A percentile compares a stretch with the other conserved stretches of the same genome.
These are phyloP conservation scores for Thraustochytrium sp. DNA, from an alignment of 352 stramenopile genomes.

Conservation along the genomic window DNA sequence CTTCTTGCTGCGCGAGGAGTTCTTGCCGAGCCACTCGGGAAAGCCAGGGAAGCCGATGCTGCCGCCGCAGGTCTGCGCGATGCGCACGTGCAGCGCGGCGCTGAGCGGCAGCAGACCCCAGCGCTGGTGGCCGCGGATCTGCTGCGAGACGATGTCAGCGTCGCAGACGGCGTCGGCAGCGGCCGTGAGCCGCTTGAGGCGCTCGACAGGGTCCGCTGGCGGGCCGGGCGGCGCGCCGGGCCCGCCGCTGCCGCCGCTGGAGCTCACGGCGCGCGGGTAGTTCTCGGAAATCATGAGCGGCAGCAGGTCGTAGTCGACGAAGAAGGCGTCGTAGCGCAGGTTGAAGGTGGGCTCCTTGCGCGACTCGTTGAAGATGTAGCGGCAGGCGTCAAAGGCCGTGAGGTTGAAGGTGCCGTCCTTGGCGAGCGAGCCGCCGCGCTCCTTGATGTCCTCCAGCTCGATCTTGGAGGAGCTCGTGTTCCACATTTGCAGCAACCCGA, in stretches of 20 bases:
- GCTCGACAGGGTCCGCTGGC: conserved; percentile 62
- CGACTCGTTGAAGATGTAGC: conserved; percentile 49
- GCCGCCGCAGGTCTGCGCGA: conserved; percentile 59
- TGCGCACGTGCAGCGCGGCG: conserved; percentile 78
- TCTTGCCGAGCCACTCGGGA: conserved; percentile 90
- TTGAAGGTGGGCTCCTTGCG: conserved; percentile 62
- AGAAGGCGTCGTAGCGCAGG: conserved; percentile 90
- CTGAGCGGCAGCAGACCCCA: conserved; percentile 88
- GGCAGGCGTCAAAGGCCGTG: conserved; percentile 90
- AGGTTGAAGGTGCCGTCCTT: conserved; percentile 85
- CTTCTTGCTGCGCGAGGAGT: conserved; percentile 89
- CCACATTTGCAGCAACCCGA: conserved; percentile 97
- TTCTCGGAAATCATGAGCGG: conserved; percentile 92
- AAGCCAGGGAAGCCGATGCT: conserved; percentile 60
- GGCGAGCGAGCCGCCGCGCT: conserved; percentile 67
- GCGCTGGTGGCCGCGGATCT: conserved; percentile 67
- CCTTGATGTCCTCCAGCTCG: conserved; percentile 74
- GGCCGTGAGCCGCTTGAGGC: conserved; percentile 70
- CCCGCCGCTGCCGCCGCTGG: conserved; percentile 74
- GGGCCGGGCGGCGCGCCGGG: conserved; percentile 62
- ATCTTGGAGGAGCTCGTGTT: conserved; percentile 66
- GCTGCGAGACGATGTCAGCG: conserved; percentile 73
- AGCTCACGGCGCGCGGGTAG: conserved; percentile 59
- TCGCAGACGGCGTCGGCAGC: conserved; percentile 73
- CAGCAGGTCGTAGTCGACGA: conserved; percentile 97